These are phyloP conservation scores for Lunularia cruciata DNA, from an alignment of 225 moss, liverwort and hornwort species.

Conservation along the genomic window DNA sequence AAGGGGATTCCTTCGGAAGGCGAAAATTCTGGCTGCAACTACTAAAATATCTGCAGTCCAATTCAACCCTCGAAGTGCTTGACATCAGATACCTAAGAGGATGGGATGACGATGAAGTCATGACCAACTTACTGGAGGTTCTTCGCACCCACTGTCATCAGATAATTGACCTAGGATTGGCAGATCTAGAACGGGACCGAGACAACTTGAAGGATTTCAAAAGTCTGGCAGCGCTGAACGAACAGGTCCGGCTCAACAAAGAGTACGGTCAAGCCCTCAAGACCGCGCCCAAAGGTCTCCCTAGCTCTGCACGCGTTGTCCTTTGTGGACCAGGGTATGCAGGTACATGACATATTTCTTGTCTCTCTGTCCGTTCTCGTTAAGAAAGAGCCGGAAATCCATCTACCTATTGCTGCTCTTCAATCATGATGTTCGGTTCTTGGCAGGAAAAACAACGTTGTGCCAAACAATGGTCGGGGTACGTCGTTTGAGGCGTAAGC, in stretches of 20 bases:
- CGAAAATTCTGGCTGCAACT: conserved; percentile 6
- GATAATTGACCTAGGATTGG: background rate
- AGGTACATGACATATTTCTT: background rate
- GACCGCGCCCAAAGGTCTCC: background rate
- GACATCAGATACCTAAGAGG: background rate
- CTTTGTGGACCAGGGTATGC: conserved; percentile 11
- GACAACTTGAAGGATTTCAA: too few species aligned
- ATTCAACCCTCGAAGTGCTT: background rate
- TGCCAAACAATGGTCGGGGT: conserved; percentile 5
- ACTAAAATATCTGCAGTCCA: background rate
- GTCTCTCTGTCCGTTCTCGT: too few species aligned
- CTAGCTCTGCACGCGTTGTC: background rate
- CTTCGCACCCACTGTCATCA: conserved; percentile 2
- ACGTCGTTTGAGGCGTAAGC: background rate
- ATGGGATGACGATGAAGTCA: background rate
- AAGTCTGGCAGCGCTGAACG: background rate
- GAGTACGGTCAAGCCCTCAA: background rate
- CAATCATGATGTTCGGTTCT: too few species aligned
- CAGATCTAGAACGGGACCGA: background rate
- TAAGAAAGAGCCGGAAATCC: too few species aligned
- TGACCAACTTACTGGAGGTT: background rate
- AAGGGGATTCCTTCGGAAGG: too few species aligned
- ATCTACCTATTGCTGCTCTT: too few species aligned
- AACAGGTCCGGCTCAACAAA: background rate
- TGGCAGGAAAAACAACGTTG: conserved; percentile 1